Base-by-base conservation (phyloP, 2,329 filamentous ascomycete genomes). In the Sarocladium strictum region DNA sequence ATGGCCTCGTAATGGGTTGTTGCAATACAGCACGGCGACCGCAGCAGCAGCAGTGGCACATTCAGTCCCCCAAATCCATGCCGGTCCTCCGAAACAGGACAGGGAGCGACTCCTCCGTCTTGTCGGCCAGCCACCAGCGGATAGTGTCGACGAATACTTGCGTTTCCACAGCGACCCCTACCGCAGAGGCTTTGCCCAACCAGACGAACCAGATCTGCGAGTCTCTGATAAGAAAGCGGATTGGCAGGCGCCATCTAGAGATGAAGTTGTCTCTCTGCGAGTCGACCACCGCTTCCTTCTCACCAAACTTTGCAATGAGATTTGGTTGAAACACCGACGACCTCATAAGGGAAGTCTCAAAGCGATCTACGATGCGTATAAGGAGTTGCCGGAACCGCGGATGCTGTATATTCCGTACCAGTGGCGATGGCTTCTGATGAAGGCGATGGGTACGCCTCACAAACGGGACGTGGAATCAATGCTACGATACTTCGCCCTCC, bases 401-500 rank as follows among this genome's bases (percentile, higher is more conserved):
- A 78, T 81, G 71, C 63, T 76, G 3, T 69, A 77, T 53, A 64
- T 85, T 2, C 71, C 72, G 9, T 71, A 73, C 57, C 64, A 68
- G 12, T 71, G 83, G 49, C 80, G 91, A 17, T 83, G 84, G 53
- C 69, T 74, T 7, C 73, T 96, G 19, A 73, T 96, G 53, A 82
- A 80, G 54, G 80, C 84, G 40, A 80, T 96, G 58, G 85, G 87
- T 19, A 78, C 81, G 45, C 80, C 83, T 9, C 75, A 80, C 51
- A 76, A 77, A 37, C 79, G 81, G 55, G 72, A 78, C 51, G 68
- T 78, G 15, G 75, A 71, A 58, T 78, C 83, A 47, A 95, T 91
- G 87, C 75, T 89, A 62, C 86, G 89, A 54, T 97, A 93, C 69
- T 86, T 97, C 58, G 83, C 85, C 4, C 74, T 97, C 23, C 77